A percentile compares a stretch with the other conserved stretches of the same genome.
These are phyloP conservation scores for Aspergillus ustus DNA, from an alignment of 2,329 filamentous ascomycete genomes.

Conservation along the genomic window DNA sequence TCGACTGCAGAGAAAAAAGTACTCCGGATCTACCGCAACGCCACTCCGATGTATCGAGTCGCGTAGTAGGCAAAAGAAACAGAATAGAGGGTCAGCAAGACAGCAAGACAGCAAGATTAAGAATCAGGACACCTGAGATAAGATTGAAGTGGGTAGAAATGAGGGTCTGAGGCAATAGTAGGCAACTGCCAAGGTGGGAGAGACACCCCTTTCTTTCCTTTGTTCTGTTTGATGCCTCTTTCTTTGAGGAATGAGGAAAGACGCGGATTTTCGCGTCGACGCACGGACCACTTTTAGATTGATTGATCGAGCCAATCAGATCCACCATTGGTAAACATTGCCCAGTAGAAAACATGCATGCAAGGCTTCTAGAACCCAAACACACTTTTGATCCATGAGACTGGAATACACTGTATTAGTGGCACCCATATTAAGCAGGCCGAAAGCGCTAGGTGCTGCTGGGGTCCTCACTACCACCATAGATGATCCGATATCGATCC, in stretches of 20 bases:
- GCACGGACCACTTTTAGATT: constrained; percentile 41
- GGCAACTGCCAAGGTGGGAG: constrained; percentile 5
- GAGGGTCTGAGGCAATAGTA: background rate
- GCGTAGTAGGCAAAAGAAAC: background rate
- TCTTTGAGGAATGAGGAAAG: constrained; percentile 1
- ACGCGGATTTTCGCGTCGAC: constrained; percentile 40
- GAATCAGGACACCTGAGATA: background rate
- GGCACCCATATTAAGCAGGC: no score
- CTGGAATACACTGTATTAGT: no score
- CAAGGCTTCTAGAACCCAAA: background rate
- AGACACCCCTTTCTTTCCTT: background rate
- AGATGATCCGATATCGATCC: no score
- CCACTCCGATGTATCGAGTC: background rate
- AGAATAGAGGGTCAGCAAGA: background rate
- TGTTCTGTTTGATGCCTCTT: constrained; percentile 5
- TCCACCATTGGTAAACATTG: background rate
- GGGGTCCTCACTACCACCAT: no score
- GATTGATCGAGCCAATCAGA: constrained; percentile 2
- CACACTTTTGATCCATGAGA: background rate
- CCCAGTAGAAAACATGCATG: no score
- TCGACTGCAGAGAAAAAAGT: background rate
- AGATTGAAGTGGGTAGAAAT: background rate
- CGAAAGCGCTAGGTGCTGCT: no score
- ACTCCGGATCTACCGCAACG: background rate
- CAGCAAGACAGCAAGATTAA: background rate